These are phyloP conservation scores for Pisolithus tinctorius DNA, from an alignment of 768 basidiomycete species.

Conservation along the genomic window DNA sequence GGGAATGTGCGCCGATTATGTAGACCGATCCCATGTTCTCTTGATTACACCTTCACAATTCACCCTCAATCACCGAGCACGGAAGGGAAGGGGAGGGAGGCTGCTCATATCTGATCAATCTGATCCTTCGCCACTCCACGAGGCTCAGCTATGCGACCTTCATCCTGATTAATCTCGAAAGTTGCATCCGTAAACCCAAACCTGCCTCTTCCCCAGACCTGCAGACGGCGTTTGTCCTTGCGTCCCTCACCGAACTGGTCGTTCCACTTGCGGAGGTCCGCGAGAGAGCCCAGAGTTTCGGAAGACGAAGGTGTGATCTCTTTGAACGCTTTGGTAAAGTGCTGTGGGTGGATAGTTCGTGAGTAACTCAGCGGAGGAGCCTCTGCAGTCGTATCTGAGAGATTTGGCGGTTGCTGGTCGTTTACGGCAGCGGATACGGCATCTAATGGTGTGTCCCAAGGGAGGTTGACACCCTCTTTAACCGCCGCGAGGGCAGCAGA, in stretches of 20 bases:
- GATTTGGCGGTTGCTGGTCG: not conserved
- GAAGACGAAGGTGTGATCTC: conserved; percentile 90
- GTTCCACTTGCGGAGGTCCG: conserved; percentile 82
- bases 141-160: conserved; percentile 31
- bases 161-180: conserved; percentile 23
- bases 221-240: conserved; percentile 54
- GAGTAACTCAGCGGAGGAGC: conserved; percentile 8
- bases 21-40: no score
- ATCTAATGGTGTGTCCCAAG: conserved; percentile 47
- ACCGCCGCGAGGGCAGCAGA: conserved; percentile 88
- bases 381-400: conserved; percentile 2
- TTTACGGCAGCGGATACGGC: not conserved
- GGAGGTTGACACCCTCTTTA: conserved; percentile 76
- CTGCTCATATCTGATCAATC: not conserved
- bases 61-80: no score
- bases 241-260: conserved; percentile 90
- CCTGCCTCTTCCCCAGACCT: conserved; percentile 80
- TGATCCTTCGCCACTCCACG: not conserved
- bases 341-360: conserved; percentile 45
- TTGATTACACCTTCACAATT: no score
- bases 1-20: no score
- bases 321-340: conserved; percentile 79
- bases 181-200: conserved; percentile 71
- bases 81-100: no score
- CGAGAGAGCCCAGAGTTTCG: conserved; percentile 68